Evolutionary conservation across 1,284 basidiomycete species (phyloP), one percentile per base, ranked within the genome.

Genomic region (Pterulicium gracile): DNA sequence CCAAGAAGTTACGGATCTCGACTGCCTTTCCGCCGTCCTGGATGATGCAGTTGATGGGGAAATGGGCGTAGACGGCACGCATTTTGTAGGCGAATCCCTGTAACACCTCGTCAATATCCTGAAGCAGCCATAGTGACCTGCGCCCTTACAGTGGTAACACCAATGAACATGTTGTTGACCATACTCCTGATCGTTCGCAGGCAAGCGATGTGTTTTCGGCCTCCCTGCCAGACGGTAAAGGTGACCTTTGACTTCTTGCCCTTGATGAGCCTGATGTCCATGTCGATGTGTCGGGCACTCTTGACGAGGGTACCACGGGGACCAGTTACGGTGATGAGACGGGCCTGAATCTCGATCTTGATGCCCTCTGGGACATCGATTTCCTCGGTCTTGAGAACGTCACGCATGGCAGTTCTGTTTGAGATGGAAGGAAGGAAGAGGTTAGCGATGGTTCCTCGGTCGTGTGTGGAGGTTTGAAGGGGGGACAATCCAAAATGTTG

Each of bases 81-180:
- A 97, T 95, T 86, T 98, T 98, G 83, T 99, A 99, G 62, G 86
- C 83, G 85, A 98, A 98, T 54, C 95, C 96, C 85, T 90, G 55
- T 14, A 45, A 43, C n/a, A 27, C 15, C 18, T 27, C 40, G 17
- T 45, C 34, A 24, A n/a, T 39, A 17, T 18, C 17, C 49, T 42
- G 44, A 5, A 12, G 50, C 34, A 47, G 42, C 24, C 51, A 43
- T 21, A 24, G 44, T 14, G 20, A 13, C 43, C 32, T 15, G 23
- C 27, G 4, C 18, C 34, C 71, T 52, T 51, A 83, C 88, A 79
- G 93, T 90, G 47, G 93, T 98, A 52, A 97, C 93, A 58, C 94
- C 95, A 58, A 75, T 94, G 68, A 98, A 81, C 93, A 98, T 93
- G 79, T 99, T 98, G 66, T 80, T 81, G 60, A 99, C 94, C 58